These are phyloP conservation scores for Puccinia brachypodii DNA, from an alignment of 1,284 basidiomycete species.

Conservation along the genomic window DNA sequence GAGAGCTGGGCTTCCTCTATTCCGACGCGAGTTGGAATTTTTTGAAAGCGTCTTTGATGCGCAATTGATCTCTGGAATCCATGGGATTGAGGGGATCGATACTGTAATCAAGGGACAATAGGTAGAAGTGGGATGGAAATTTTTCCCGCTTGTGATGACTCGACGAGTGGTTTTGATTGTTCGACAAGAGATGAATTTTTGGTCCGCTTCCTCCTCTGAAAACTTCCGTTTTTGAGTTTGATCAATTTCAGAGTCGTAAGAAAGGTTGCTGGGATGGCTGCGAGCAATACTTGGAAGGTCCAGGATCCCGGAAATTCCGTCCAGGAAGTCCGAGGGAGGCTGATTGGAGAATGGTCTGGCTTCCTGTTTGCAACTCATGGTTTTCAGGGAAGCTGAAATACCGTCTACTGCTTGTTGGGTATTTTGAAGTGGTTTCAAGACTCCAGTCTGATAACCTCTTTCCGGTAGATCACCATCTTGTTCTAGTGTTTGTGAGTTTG, in stretches of 20 bases:
- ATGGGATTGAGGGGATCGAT: not conserved
- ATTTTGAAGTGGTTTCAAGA: slow-evolving; percentile 12
- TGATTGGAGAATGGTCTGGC: not conserved
- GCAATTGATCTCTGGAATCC: not conserved
- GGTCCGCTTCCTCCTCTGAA: not conserved
- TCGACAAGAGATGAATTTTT: slow-evolving; percentile 1
- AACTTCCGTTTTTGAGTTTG: not conserved
- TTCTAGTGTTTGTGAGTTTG: not conserved
- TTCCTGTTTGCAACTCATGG: not conserved
- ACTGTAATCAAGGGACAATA: slow-evolving; percentile 7
- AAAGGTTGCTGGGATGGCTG: not conserved
- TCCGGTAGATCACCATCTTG: not conserved
- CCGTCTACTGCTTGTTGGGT: not conserved
- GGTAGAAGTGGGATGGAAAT: not conserved
- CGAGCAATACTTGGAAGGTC: slow-evolving; percentile 2
- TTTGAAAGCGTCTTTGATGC: not conserved
- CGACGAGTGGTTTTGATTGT: slow-evolving; percentile 13
- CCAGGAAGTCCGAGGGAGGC: not conserved
- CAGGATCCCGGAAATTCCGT: not conserved
- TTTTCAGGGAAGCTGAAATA: not conserved
- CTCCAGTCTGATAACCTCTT: not conserved
- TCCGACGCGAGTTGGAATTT: not conserved
- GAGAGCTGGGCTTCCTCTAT: not conserved
- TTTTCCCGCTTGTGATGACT: not conserved
- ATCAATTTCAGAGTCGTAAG: not conserved